Evolutionary conservation across 805 yeast species (phyloP).

Genomic region (Wickerhamiella hasegawae): DNA sequence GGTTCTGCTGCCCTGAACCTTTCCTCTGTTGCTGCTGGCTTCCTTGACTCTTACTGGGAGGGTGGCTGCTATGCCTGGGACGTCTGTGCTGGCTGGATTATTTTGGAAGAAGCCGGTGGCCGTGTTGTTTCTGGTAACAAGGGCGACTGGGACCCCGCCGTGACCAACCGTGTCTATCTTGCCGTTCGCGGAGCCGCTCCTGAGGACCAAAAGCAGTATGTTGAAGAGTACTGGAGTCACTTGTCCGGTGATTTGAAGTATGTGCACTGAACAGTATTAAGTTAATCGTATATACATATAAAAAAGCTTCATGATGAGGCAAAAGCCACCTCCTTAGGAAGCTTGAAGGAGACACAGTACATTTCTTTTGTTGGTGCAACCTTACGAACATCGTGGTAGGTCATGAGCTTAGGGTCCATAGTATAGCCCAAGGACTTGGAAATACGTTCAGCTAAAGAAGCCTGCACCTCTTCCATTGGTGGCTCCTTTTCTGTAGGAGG

Average conservation of each 20-base stretch:
- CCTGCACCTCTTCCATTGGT: conserved; percentile 44
- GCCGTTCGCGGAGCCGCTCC: conserved; percentile 40
- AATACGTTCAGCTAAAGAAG: conserved; percentile 45
- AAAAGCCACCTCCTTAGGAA: conserved; percentile 30
- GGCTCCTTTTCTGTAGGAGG: conserved; percentile 65
- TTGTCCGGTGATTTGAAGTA: conserved; percentile 32
- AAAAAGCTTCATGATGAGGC: not conserved
- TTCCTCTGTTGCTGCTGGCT: conserved; percentile 42
- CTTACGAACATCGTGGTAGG: conserved; percentile 74
- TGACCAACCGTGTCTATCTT: conserved; percentile 37
- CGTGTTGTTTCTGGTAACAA: conserved; percentile 37
- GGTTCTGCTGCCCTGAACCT: conserved; percentile 55
- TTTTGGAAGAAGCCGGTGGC: conserved; percentile 45
- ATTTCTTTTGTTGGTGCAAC: conserved; percentile 96
- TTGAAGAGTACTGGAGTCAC: conserved; percentile 35
- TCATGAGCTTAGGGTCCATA: conserved; percentile 29
- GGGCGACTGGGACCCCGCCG: conserved; percentile 31
- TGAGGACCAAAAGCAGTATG: conserved; percentile 29
- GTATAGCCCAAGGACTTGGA: conserved; percentile 31
- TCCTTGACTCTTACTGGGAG: conserved; percentile 49
- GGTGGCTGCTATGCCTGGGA: conserved; percentile 62
- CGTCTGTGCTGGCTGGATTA: conserved; percentile 54
- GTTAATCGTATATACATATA: not conserved
- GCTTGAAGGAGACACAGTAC: conserved; percentile 70
- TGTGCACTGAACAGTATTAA: conserved; percentile 7